These are phyloP conservation scores for Xylaria sp. DNA, from an alignment of 2,329 filamentous ascomycete genomes.

Conservation along the genomic window DNA sequence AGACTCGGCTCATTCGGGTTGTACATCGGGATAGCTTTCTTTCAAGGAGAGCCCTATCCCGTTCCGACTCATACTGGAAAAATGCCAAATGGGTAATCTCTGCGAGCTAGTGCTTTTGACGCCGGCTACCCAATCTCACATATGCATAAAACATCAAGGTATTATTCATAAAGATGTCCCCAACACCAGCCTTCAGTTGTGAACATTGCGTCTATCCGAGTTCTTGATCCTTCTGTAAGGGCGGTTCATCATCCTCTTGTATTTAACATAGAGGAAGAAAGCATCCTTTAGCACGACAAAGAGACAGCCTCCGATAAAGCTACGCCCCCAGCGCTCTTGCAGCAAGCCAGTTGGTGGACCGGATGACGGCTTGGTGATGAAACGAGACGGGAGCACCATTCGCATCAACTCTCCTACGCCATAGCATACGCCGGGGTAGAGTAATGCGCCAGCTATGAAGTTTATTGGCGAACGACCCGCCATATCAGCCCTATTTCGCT, in stretches of 20 bases:
- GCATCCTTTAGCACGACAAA: conserved; percentile 83
- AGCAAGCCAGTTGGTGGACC: conserved; percentile 65
- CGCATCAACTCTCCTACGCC: conserved; percentile 78
- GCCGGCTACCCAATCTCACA: conserved; percentile 10
- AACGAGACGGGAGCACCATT: conserved; percentile 68
- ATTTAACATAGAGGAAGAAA: conserved; percentile 67
- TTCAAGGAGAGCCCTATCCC: not conserved
- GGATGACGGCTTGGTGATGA: conserved; percentile 57
- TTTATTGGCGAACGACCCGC: conserved; percentile 43
- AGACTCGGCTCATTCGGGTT: not conserved
- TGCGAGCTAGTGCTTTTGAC: not conserved
- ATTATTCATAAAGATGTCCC: not conserved
- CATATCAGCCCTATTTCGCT: conserved; percentile 27
- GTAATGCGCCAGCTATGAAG: conserved; percentile 61
- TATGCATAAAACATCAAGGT: conserved; percentile 15
- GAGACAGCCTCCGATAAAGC: conserved; percentile 83
- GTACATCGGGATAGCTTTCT: not conserved
- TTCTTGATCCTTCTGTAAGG: conserved; percentile 61
- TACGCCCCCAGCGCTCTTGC: conserved; percentile 86
- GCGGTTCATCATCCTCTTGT: conserved; percentile 63
- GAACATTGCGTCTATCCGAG: conserved; percentile 33
- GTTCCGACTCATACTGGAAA: not conserved
- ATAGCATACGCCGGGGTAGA: conserved; percentile 83
- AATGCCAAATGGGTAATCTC: not conserved
- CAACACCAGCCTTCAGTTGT: conserved; percentile 15